These are phyloP conservation scores for Saccharomycopsis selenospora DNA, from an alignment of 805 yeast genomes.

Conservation along the genomic window DNA sequence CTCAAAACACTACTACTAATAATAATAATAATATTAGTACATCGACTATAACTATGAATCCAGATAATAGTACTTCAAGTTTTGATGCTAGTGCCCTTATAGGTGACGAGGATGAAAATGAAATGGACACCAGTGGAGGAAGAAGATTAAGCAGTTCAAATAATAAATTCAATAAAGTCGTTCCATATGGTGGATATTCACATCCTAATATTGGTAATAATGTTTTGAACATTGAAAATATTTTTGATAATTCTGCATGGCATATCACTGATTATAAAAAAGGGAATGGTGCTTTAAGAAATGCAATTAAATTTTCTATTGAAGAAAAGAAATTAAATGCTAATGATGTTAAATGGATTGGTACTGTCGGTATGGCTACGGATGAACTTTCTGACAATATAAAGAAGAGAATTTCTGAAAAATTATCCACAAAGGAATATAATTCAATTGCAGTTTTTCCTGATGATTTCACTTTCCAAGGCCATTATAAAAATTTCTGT, in stretches of 20 bases:
- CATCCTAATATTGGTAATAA: conserved; percentile 46
- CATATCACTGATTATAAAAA: conserved; percentile 55
- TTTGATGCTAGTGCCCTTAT: neutral
- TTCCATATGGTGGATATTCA: conserved; percentile 73
- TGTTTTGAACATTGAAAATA: conserved; percentile 32
- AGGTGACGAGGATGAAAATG: neutral
- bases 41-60: too few relatives aligned
- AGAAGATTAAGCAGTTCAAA: conserved; percentile 43
- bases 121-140: conserved; percentile 1
- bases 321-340: conserved; percentile 31
- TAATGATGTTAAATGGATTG: conserved; percentile 63
- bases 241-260: conserved; percentile 59
- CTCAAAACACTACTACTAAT: too few relatives aligned
- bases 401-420: conserved; percentile 43
- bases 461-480: conserved; percentile 74
- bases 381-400: conserved; percentile 63
- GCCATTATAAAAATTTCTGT: conserved; percentile 87
- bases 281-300: conserved; percentile 85
- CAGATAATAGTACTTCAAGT: neutral
- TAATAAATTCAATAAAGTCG: conserved; percentile 37
- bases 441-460: conserved; percentile 62
- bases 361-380: conserved; percentile 88
- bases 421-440: conserved; percentile 39
- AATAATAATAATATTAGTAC: too few relatives aligned
- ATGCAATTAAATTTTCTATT: conserved; percentile 66